phyloP scores from a whole-genome alignment of 2,329 filamentous ascomycete genomes.

The Talaromyces sp. region DNA sequence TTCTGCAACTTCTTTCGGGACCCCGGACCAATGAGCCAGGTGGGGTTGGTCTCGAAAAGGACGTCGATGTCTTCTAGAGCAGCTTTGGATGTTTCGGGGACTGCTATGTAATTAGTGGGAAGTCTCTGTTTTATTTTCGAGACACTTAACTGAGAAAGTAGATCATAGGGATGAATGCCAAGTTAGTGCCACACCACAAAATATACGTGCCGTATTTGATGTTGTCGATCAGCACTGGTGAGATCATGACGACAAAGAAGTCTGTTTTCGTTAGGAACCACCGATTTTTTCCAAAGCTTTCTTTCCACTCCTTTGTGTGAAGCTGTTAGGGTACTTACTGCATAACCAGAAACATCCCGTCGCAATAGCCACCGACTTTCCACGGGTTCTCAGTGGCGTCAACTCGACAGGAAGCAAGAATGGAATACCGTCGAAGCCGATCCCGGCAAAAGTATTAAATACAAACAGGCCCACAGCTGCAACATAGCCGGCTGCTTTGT shows the following conservation, averaged over 20 bases:
- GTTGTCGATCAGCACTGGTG: constrained; percentile 2
- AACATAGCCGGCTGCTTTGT: constrained; percentile 2
- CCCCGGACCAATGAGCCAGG: neutral
- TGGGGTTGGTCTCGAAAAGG: neutral
- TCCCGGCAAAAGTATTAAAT: constrained; percentile 4
- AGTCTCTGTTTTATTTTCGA: neutral
- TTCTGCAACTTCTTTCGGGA: neutral
- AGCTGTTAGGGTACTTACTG: neutral
- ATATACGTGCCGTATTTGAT: constrained; percentile 5
- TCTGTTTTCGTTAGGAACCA: neutral
- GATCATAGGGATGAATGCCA: constrained; percentile 2
- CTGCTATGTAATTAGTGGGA: neutral
- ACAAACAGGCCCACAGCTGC: constrained; percentile 1
- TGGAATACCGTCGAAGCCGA: constrained; percentile 1
- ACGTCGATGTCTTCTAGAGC: constrained; percentile 3
- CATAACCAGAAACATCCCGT: neutral
- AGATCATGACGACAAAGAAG: constrained; percentile 4
- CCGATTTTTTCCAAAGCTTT: neutral
- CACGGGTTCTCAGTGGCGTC: neutral
- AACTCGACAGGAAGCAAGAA: neutral
- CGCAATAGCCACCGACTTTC: neutral
- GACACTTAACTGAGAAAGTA: constrained; percentile 1
- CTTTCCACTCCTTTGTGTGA: neutral
- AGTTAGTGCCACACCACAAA: constrained; percentile 1
- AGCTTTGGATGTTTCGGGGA: constrained; percentile 4